Conservation (phyloP, 495 filamentous ascomycete species). For the Daldinia decipiens region DNA sequence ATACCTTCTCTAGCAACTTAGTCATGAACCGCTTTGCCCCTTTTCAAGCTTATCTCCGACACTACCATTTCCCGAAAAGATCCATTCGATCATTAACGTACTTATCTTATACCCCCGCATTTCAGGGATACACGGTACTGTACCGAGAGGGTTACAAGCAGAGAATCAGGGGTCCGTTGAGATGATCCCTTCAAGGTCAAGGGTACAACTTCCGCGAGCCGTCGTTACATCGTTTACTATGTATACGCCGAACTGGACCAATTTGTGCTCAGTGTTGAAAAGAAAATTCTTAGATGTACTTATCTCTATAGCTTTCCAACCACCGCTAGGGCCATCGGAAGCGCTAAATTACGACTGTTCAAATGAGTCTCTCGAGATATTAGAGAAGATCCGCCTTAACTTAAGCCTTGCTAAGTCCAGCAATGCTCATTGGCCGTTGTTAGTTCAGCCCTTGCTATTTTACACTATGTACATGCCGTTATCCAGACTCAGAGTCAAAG, state of each 20-base stretch:
- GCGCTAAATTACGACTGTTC: not conserved
- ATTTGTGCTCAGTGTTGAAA: conserved; percentile 19
- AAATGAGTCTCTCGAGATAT: not conserved
- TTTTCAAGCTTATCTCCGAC: conserved; percentile 44
- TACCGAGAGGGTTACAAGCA: conserved; percentile 34
- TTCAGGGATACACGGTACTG: conserved; percentile 38
- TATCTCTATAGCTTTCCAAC: not conserved
- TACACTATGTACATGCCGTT: not conserved
- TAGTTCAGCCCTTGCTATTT: conserved; percentile 7
- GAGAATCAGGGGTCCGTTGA: conserved; percentile 35
- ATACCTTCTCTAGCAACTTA: not conserved
- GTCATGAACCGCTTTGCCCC: conserved; percentile 29
- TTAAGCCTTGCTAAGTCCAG: not conserved
- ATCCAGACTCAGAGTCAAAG: conserved; percentile 18
- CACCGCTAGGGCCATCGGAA: not conserved
- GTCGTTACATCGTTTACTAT: conserved; percentile 45
- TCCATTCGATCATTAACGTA: conserved; percentile 27
- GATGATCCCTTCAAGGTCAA: conserved; percentile 42
- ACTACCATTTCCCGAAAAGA: conserved; percentile 21
- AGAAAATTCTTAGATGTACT: conserved; percentile 8
- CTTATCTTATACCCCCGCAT: conserved; percentile 43
- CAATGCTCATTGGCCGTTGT: conserved; percentile 1
- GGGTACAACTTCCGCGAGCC: conserved; percentile 47
- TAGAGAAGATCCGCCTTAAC: not conserved
- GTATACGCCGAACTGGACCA: conserved; percentile 23